Evolutionary conservation across 352 stramenopile genomes (phyloP).

Genomic region (Pythium brassicae): DNA sequence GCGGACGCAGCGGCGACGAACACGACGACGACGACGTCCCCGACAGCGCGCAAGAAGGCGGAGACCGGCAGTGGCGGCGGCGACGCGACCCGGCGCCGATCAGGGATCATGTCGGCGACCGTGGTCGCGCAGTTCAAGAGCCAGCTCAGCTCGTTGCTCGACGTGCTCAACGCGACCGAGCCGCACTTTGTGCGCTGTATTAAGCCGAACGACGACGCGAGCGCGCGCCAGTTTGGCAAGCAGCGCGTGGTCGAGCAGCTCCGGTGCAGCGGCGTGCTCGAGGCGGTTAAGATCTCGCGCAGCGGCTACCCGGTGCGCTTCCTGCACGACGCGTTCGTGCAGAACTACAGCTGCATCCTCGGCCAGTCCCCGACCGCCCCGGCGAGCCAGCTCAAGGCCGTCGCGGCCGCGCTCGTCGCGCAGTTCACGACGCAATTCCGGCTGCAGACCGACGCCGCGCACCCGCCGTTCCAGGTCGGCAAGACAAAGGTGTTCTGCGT

Average conservation of each 20-base stretch:
- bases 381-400: constrained; percentile 39
- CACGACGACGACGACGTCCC: constrained; percentile 8
- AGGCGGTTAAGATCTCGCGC: constrained; percentile 87
- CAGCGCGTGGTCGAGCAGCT: constrained; percentile 79
- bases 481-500: constrained; percentile 84
- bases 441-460: constrained; percentile 33
- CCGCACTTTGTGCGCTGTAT: constrained; percentile 92
- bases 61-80: constrained; percentile 26
- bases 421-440: constrained; percentile 33
- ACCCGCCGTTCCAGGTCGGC: constrained; percentile 70
- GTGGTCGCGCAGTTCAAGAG: constrained; percentile 92
- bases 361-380: constrained; percentile 33
- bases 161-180: constrained; percentile 92
- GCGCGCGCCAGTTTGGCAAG: constrained; percentile 53
- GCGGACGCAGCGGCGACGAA: constrained; percentile 11
- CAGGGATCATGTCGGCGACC: constrained; percentile 78
- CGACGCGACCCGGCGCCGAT: constrained; percentile 36
- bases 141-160: constrained; percentile 90
- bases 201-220: constrained; percentile 81
- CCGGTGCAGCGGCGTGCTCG: constrained; percentile 81
- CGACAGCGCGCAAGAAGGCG: constrained; percentile 10
- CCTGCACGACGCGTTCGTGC: constrained; percentile 89
- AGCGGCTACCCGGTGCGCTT: constrained; percentile 94
- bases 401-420: constrained; percentile 43
- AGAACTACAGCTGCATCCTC: constrained; percentile 74